Conservation (phyloP, 108 stramenopile species). For the Nannochloropsis oceanica region DNA sequence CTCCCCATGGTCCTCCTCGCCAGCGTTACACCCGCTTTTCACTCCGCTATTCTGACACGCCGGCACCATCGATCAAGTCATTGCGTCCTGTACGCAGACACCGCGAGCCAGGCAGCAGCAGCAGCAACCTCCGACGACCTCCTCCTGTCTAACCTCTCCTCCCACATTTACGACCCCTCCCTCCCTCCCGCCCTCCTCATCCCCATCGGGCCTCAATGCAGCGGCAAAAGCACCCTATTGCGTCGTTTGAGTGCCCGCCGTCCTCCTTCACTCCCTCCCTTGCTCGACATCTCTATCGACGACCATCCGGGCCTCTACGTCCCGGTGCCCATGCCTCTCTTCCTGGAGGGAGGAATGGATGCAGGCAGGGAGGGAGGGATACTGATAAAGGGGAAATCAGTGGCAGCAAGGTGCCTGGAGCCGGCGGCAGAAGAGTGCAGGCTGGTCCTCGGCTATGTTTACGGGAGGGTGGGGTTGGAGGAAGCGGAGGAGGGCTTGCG, state of each 20-base stretch:
- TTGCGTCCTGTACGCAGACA: background rate
- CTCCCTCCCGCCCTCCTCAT: background rate
- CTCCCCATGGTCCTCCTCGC: background rate
- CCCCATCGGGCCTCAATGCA: background rate
- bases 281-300: background rate
- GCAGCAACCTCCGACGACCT: background rate
- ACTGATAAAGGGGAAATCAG: background rate
- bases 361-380: background rate
- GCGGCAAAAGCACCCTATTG: background rate
- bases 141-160: background rate
- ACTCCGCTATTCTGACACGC: background rate
- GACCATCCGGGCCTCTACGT: background rate
- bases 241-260: background rate
- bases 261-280: background rate
- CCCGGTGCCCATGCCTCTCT: background rate
- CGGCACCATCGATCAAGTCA: background rate
- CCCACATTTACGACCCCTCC: background rate
- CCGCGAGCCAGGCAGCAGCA: background rate
- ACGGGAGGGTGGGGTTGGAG: background rate
- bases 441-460: background rate
- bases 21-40: background rate
- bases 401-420: background rate
- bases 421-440: background rate
- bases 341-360: background rate
- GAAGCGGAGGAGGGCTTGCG: background rate